Base-by-base conservation (phyloP, 1,284 basidiomycete genomes). In the Rhodotorula sp. region DNA sequence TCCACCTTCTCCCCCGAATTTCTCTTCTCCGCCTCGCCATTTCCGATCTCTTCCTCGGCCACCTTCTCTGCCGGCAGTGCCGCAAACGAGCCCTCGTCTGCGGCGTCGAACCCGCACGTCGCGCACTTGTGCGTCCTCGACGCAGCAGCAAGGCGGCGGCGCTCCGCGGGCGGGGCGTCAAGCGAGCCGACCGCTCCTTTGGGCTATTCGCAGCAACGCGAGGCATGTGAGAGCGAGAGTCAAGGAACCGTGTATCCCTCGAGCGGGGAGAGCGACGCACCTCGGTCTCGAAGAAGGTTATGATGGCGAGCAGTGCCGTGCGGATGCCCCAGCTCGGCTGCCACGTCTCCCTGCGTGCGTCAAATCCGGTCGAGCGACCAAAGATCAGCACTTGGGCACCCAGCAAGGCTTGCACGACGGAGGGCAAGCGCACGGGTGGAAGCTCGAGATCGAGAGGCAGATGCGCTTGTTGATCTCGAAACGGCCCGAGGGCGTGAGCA, bases 111-210 rank as follows among this genome's bases (percentile, higher is more conserved):
- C 2, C 66, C 56, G 61, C 58, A 68, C n/a, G 68, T 60, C 10
- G 51, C 12, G 58, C 61, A 72, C 81, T 67, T 48, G 53, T 29
- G 54, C 27, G 12, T 37, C 8, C 44, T 51, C 1, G 64, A 94
- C 90, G 91, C 78, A 65, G 84, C 84, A 15, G 94, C 94, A 34
- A 97, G 84, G 65, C 94, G 86, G 80, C 87, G 90, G 64, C 92
- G 87, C 81, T 97, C 94, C 13, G 86, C 84, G 37, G 87, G 82
- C 13, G 91, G 89, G 77, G 89, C 89, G 78, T 96, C 91, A 59
- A 97, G 85, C 5, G 92, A 92, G 9, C 94, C 94, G 51, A 97
- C 89, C 25, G 93, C 93, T 46, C 89, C 89, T n/a, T 94, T 89
- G 34, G 92, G 89, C 78, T 94, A 61, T 32, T 22, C 19, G n/a